Evolutionary conservation across 139 green algal species (phyloP), one percentile per base, ranked within the genome.

Genomic region (Ettlia oleoabundans): DNA sequence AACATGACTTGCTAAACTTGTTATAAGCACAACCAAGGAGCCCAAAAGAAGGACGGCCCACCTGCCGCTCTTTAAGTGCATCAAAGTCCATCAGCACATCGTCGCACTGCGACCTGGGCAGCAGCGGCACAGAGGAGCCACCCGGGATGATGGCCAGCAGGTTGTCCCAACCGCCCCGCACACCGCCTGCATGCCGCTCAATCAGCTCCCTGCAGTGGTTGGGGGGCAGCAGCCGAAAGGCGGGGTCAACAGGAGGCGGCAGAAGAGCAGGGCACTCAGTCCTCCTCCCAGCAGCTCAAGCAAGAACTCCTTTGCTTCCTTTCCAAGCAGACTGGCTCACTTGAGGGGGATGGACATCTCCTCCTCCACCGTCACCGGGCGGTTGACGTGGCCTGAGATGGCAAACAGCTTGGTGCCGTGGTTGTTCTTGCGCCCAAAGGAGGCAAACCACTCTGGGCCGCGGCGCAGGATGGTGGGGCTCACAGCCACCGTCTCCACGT

Each of bases 11-110:
- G n/a, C n/a, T n/a, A n/a, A n/a, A n/a, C n/a, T n/a, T n/a, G n/a
- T n/a, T n/a, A n/a, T n/a, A n/a, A n/a, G n/a, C n/a, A n/a, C n/a
- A n/a, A n/a, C n/a, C n/a, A n/a, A n/a, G n/a, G 63, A 41, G n/a
- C 40, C 62, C 28, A 32, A n/a, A 7, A 52, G n/a, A 4, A n/a
- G 22, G 2, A 24, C 18, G 0, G 42, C 42, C 1, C 76, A 82
- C 93, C 84, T 96, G 90, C 80, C 82, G 87, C 81, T 93, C 94
- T 91, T 98, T 98, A 9, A 99, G 89, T 1, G 93, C 93, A 76
- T 99, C 96, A 89, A 97, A 99, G 91, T 99, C 96, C 96, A 99
- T 99, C 4, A 99, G 88, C 71, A 99, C 96, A 30, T 95, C 89
- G 33, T 96, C 93, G 82, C 94, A 97, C 43, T 94, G 84, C 21